Evolutionary conservation across 192 early-diverging fungal genomes (phyloP), one percentile per base, ranked within the genome.

Genomic region (Backusella tuberculispora): DNA sequence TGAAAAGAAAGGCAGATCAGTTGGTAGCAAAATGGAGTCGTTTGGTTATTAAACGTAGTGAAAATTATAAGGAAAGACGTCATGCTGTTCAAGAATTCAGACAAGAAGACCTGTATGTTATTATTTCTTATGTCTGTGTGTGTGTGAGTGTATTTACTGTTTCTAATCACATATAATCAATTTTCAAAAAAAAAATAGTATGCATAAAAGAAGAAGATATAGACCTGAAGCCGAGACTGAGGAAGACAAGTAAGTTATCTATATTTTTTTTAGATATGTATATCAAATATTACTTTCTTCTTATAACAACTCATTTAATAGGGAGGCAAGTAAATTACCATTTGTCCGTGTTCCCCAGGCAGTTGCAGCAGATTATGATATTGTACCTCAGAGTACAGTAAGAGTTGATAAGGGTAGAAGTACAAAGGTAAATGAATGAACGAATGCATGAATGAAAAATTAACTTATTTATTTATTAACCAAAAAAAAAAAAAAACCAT

Each of bases 21-120:
- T 89, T 97, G 63, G 86, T 92, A 48, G 91, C 88, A 73, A 91
- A 87, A 77, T 97, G 95, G 95, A 94, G 91, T 77, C 86, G 96
- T 45, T 93, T 94, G 44, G 92, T 97, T 45, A 77, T 96, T 44
- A 88, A 90, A 7, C 88, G 94, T 64, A 93, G 92, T 74, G 82
- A 88, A 26, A 89, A 90, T 76, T 95, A 95, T 80, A 85, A 86
- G 17, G 90, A 90, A 69, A 84, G 84, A 45, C 78, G 72, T 37
- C 70, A 76, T 44, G 66, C 67, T 15, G 44, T 72, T 6, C 37
- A 68, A 53, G 81, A 79, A 19, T 83, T 79, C 63, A 63, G 53
- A n/a, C 69, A 76, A 34, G 81, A 83, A 17, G 81, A 83, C 29
- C 66, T 60, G 80, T 78, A 82, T 64, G 74, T 46, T 13, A 43